phyloP scores from a whole-genome alignment of 306 rosid genomes.

The Dicorynia guianensis region DNA sequence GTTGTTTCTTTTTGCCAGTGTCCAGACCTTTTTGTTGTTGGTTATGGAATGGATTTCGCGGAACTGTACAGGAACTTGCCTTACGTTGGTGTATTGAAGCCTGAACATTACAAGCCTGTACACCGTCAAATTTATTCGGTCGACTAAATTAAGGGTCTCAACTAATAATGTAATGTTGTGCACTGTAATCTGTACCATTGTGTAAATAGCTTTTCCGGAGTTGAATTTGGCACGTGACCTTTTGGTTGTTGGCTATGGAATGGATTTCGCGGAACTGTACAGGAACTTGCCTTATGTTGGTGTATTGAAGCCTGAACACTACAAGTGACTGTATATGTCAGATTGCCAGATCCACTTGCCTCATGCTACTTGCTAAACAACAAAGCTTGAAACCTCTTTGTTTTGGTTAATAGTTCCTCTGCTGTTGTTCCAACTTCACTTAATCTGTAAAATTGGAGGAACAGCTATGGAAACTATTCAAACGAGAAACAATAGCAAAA shows the following conservation, averaged over 20 bases:
- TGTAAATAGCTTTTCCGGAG: no score
- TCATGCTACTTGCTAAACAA: not conserved
- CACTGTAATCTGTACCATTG: no score
- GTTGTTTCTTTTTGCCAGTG: constrained; percentile 70
- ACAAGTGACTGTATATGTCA: constrained; percentile 40
- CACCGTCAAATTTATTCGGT: no score
- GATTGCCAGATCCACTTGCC: not conserved
- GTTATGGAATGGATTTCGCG: constrained; percentile 89
- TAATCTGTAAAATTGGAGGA: not conserved
- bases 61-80: constrained; percentile 88
- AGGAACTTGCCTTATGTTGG: constrained; percentile 92
- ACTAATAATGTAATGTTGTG: no score
- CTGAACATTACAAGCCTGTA: no score
- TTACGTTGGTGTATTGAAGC: constrained; percentile 87
- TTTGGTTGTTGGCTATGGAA: constrained; percentile 92
- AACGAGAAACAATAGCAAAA: not conserved
- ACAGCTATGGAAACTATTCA: not conserved
- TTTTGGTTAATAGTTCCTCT: not conserved
- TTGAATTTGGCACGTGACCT: constrained; percentile 43
- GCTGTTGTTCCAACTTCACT: not conserved
- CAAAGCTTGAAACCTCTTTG: not conserved
- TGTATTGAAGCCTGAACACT: constrained; percentile 80
- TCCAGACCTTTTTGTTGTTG: constrained; percentile 86
- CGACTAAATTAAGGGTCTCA: no score
- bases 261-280: constrained; percentile 83